Base-by-base conservation (phyloP, 2,329 filamentous ascomycete genomes). In the Clarireedia sp. region DNA sequence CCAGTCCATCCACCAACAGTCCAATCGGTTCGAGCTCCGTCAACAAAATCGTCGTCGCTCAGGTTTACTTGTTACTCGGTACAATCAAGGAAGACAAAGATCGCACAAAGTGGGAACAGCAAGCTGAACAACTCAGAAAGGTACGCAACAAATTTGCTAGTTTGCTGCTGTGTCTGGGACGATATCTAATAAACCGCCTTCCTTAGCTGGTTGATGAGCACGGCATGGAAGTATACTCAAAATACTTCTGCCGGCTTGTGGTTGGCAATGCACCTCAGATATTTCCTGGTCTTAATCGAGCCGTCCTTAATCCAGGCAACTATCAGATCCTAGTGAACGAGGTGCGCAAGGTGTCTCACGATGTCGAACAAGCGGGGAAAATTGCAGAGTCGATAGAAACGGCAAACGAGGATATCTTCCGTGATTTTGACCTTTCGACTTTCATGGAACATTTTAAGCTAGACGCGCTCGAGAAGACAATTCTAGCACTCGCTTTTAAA, bases 211-310 rank as follows among this genome's bases (percentile, higher is more conserved):
- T 97, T 75, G 86, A 96, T 82, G 91, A 92, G 68, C 86, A 95
- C 90, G 91, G 91, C 70, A 99, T 99, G 92, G 95, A 99, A 79
- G 90, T 96, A 70, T 96, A 91, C 72, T 85, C 89, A 59, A 95
- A 91, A 77, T 96, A 94, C 73, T 95, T 99, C 74, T 86, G 90
- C 72, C 89, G 92, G 73, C 79, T 97, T 70, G 83, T 99, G 69
- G 87, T 87, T 73, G 86, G 86, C 74, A 96, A 96, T 83, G 90
- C 91, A 66, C 77, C 86, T 61, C 86, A 94, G 68, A 94, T 99
- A 70, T 97, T 97, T 70, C 86, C 90, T 51, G 84, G 87, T 60
- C 77, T 85, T 54, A 88, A 82, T 66, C 81, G 90, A 72, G 81
- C 82, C 55, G 81, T 83, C 62, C 80, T 89, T 62, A 88, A 87